Conservation (phyloP, 306 rosid species). For the Senna siamea region DNA sequence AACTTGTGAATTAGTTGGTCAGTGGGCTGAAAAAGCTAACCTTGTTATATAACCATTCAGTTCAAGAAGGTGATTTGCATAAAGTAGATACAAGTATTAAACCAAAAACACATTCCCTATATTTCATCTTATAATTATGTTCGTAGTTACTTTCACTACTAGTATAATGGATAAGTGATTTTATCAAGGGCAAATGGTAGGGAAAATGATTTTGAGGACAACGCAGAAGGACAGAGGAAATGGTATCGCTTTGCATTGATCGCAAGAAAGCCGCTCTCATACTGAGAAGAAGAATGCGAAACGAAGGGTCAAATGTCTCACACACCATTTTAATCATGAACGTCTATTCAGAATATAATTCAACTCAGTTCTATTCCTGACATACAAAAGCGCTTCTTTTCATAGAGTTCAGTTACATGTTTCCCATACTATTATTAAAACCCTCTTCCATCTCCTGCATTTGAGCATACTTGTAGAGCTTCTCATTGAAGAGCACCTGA, state of each 20-base stretch:
- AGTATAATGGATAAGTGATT: too few species aligned
- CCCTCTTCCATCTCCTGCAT: slow-evolving; percentile 48
- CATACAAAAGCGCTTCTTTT: not conserved
- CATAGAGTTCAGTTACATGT: slow-evolving; percentile 18
- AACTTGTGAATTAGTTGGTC: slow-evolving; percentile 23
- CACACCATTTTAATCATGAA: not conserved
- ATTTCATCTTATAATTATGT: too few species aligned
- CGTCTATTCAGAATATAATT: not conserved
- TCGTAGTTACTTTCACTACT: too few species aligned
- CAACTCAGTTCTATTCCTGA: slow-evolving; percentile 5
- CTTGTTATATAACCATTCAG: slow-evolving; percentile 97
- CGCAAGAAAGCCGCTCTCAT: too few species aligned
- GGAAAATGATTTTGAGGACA: not conserved
- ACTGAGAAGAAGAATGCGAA: too few species aligned
- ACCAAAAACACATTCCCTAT: slow-evolving; percentile 94
- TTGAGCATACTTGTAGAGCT: slow-evolving; percentile 64
- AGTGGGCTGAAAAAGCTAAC: slow-evolving; percentile 45
- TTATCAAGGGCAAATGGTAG: not conserved
- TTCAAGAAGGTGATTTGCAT: slow-evolving; percentile 96
- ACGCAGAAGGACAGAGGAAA: too few species aligned
- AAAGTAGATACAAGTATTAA: slow-evolving; percentile 93
- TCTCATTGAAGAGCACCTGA: slow-evolving; percentile 74
- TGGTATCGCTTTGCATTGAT: too few species aligned
- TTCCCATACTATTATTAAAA: slow-evolving; percentile 25
- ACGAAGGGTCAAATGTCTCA: not conserved